These are phyloP conservation scores for Quercus phellos DNA, from an alignment of 331 rosid genomes.

Conservation along the genomic window DNA sequence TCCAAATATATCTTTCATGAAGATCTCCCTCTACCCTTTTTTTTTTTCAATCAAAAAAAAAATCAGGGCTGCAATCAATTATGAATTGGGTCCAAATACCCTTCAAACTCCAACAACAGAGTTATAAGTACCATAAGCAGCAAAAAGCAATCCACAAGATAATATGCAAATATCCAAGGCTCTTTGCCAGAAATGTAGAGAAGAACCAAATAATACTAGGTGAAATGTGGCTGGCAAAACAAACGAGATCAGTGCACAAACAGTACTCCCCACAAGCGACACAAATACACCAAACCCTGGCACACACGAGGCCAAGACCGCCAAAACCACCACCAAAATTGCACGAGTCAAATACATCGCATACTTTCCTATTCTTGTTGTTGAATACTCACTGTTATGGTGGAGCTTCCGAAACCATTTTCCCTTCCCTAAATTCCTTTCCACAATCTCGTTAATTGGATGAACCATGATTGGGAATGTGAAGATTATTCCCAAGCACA, in stretches of 20 bases:
- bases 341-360: slow-evolving; percentile 50
- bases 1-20: not conserved
- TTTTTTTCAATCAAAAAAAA: no score
- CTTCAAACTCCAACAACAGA: slow-evolving; percentile 51
- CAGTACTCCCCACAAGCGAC: slow-evolving; percentile 81
- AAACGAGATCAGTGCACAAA: slow-evolving; percentile 79
- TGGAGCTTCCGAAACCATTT: slow-evolving; percentile 23
- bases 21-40: not conserved
- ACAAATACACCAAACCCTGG: slow-evolving; percentile 71
- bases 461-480: slow-evolving; percentile 88
- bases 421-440: slow-evolving; percentile 35
- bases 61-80: slow-evolving; percentile 10
- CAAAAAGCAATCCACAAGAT: slow-evolving; percentile 65
- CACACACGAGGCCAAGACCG: slow-evolving; percentile 54
- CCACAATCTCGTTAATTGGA: slow-evolving; percentile 79
- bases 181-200: slow-evolving; percentile 53
- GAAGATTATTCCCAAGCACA: slow-evolving; percentile 72
- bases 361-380: slow-evolving; percentile 24
- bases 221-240: slow-evolving; percentile 85
- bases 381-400: slow-evolving; percentile 16
- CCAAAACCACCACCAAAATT: slow-evolving; percentile 55
- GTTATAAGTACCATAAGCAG: slow-evolving; percentile 71
- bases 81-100: not conserved
- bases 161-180: slow-evolving; percentile 52
- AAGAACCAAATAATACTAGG: slow-evolving; percentile 58